Percentiles rank a stretch among this genome's conserved stretches.
Evolutionary conservation across 1,139 yeast genomes (phyloP).

Genomic region (Diutina mesorugosa): DNA sequence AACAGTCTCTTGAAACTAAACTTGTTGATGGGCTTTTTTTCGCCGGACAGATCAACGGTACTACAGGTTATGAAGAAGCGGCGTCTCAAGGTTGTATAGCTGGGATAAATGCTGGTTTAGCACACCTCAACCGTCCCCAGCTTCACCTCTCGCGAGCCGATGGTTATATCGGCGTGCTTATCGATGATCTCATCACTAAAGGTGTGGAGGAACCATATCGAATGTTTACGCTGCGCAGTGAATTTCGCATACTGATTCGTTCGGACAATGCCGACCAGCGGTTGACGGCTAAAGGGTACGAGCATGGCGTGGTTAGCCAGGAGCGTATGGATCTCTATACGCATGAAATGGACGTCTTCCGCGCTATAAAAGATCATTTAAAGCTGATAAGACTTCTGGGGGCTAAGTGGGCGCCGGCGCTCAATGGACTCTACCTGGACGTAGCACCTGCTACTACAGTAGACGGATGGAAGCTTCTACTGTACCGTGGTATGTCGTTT

Average conservation of each 20-base stretch:
- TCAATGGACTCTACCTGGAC: constrained; percentile 4
- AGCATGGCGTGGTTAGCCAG: constrained; percentile 55
- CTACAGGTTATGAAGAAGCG: constrained; percentile 98
- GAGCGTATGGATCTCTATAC: constrained; percentile 41
- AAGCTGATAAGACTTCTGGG: constrained; percentile 36
- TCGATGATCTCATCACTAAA: constrained; percentile 88
- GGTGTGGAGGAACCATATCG: constrained; percentile 97
- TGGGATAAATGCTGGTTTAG: constrained; percentile 82
- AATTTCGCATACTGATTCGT: constrained; percentile 77
- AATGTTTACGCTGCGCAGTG: constrained; percentile 95
- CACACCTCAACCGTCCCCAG: constrained; percentile 25
- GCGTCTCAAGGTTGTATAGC: constrained; percentile 95
- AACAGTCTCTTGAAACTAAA: constrained; percentile 71
- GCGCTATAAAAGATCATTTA: constrained; percentile 32
- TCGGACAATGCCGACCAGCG: constrained; percentile 91
- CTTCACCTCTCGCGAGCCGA: constrained; percentile 59
- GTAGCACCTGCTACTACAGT: constrained; percentile 15
- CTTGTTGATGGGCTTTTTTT: constrained; percentile 64
- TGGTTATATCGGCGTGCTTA: constrained; percentile 83
- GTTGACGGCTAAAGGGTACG: constrained; percentile 56
- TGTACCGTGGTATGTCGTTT: constrained; percentile 23
- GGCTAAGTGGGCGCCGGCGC: constrained; percentile 46
- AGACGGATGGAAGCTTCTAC: constrained; percentile 33
- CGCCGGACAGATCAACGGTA: constrained; percentile 98
- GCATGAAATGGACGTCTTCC: constrained; percentile 33